Base-by-base conservation (phyloP, 257 asterid species). In the Petrea volubilis region DNA sequence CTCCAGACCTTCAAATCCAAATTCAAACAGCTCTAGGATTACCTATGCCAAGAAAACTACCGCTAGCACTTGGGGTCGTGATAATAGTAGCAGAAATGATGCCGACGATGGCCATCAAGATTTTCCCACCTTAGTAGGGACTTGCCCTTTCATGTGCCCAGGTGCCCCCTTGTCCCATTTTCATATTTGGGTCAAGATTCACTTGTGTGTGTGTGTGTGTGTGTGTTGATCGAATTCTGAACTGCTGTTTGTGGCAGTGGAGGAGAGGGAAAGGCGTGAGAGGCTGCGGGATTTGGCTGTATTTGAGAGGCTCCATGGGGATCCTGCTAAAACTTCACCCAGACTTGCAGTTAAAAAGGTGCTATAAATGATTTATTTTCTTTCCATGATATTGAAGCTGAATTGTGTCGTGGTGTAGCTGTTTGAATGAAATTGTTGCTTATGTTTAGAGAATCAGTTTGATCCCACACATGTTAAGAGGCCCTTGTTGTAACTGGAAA, bases 111-210 rank as follows among this genome's bases (percentile, higher is more conserved):
- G 52, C 40, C 60, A 77, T 27, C 73, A 73, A 34, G 80, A 67
- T 33, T 68, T 74, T 52, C 80, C 86, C 55, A 23, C 68, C 74
- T 67, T 88, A 46, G 73, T 78, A 40, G 98, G 98, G 67, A 85
- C 96, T 73, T 94, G 98, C 89, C 86, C 82, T 68, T 86, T 83
- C 50, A 94, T 87, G 98, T 94, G 98, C 77, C 97, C 97, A 76
- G 97, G 98, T 89, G 64, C 6, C 34, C 27, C 7, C 41, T 36
- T 15, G n/a, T 7, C 6, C 66, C 28, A 31, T 67, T 11, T 34
- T 38, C 18, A 34, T 41, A 52, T 74, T 36, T 56, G 15, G 18
- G 14, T 47, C 49, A 53, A 15, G n/a, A 17, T 6, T 64, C 40
- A 23, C 7, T 18, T 14, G n/a, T 7, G 13, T 59, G 20, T 7